Evolutionary conservation across 768 basidiomycete genomes (phyloP).

Genomic region (Epithele typhae): DNA sequence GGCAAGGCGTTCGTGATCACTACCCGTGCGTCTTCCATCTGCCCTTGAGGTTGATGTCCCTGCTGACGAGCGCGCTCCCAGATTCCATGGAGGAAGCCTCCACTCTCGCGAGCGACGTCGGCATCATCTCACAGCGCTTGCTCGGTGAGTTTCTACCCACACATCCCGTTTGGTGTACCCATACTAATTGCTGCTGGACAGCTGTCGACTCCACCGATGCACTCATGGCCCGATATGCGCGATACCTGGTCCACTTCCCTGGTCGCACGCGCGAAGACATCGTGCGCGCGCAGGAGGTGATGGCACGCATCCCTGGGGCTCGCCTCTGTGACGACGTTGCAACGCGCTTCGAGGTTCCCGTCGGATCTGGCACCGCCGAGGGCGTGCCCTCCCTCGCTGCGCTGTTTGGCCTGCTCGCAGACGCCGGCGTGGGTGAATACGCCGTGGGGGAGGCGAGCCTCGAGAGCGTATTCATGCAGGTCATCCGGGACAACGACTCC

Average conservation of each 20-base stretch:
- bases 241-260: constrained; percentile 74
- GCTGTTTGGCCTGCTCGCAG: too few species aligned
- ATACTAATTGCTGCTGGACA: constrained; percentile 21
- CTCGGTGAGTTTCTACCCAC: constrained; percentile 41
- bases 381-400: too few species aligned
- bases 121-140: constrained; percentile 67
- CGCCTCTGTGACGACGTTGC: constrained; percentile 70
- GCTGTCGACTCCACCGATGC: constrained; percentile 65
- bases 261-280: constrained; percentile 62
- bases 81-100: constrained; percentile 87
- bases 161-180: constrained; percentile 8
- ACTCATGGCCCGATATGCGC: constrained; percentile 62
- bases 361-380: constrained; percentile 21
- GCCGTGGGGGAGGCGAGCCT: too few species aligned
- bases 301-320: constrained; percentile 59
- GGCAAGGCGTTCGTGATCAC: constrained; percentile 73
- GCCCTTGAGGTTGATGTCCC: too few species aligned
- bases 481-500: too few species aligned
- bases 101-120: constrained; percentile 72
- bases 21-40: constrained; percentile 46
- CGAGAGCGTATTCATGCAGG: too few species aligned
- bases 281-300: constrained; percentile 50
- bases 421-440: too few species aligned
- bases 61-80: constrained; percentile 15
- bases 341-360: constrained; percentile 70